Evolutionary conservation across 2,329 filamentous ascomycete species (phyloP).

Genomic region (Phialophora macrospora): DNA sequence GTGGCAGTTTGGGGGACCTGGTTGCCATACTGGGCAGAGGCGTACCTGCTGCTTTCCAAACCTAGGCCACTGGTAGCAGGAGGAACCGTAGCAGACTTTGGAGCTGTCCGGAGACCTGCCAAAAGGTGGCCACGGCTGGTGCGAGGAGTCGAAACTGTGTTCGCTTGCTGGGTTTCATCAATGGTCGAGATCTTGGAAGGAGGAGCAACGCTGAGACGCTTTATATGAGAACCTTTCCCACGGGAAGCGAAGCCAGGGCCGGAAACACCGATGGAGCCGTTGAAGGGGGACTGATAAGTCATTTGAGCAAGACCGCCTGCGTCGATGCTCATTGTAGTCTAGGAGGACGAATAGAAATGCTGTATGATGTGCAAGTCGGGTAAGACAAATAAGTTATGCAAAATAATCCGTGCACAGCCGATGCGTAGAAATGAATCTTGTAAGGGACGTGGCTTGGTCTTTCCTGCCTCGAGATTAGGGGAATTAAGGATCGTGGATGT

Average conservation of each 20-base stretch:
- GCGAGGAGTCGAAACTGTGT: constrained; percentile 77
- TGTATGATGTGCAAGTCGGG: constrained; percentile 24
- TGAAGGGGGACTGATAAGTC: constrained; percentile 80
- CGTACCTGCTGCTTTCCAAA: constrained; percentile 56
- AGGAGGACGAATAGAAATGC: constrained; percentile 18
- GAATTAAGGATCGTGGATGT: constrained; percentile 27
- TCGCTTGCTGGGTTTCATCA: constrained; percentile 68
- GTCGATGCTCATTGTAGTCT: constrained; percentile 64
- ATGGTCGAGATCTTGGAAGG: constrained; percentile 69
- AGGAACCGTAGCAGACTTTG: constrained; percentile 79
- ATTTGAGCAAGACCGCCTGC: constrained; percentile 99
- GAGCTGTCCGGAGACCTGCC: constrained; percentile 88
- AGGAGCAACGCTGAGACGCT: constrained; percentile 81
- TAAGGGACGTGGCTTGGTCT: constrained; percentile 14
- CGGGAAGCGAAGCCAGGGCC: constrained; percentile 83
- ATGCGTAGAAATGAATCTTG: constrained; percentile 29
- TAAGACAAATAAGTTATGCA: constrained; percentile 14
- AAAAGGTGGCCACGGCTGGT: constrained; percentile 94
- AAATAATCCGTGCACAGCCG: constrained; percentile 23
- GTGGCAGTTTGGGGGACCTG: constrained; percentile 65
- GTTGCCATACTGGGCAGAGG: constrained; percentile 49
- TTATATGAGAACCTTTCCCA: constrained; percentile 82
- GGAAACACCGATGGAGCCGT: constrained; percentile 74
- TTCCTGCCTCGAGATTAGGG: constrained; percentile 28
- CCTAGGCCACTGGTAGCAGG: constrained; percentile 62